Base-by-base conservation (phyloP, 805 yeast species). In the Wickerhamomyces queroliae region DNA sequence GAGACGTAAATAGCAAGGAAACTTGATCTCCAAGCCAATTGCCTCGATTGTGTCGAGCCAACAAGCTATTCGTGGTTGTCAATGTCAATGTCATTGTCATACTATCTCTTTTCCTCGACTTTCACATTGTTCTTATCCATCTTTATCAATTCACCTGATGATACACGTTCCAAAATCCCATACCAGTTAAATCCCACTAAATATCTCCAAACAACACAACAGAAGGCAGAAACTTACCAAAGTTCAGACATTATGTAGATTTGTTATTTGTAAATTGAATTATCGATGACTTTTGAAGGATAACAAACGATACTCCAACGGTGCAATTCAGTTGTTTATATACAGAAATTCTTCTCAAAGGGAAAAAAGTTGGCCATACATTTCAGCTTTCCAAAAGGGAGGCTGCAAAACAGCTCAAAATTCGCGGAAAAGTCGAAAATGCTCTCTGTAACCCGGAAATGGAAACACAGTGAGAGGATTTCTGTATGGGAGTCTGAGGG, bases 241-340 rank as follows among this genome's bases (percentile, higher is more conserved):
- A 80, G 81, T 65, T 80, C 86, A 63, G 86, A 76, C 85, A 80
- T 80, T 56, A 30, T 16, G 4, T 6, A 16, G 17, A 17, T 11
- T 15, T 23, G 11, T 17, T 11, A n/a, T 13, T 4, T 28, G 17
- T 16, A 10, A 7, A n/a, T n/a, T n/a, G n/a, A n/a, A n/a, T n/a
- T n/a, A n/a, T n/a, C n/a, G n/a, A n/a, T n/a, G n/a, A n/a, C n/a
- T n/a, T n/a, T n/a, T n/a, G n/a, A 28, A 28, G n/a, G 18, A 16
- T 17, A 28, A 11, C 19, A 17, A 28, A 5, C 31, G 17, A 17
- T 28, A 7, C 4, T 17, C 6, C 5, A 7, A 28, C 16, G 17
- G 3, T 17, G 13, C 10, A 28, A 16, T 9, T 16, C 17, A 28
- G 9, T 19, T 17, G 16, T 9, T 16, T 6, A 17, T 8, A 16